These are phyloP conservation scores for Calonectria pseudoturangicola DNA, from an alignment of 2,329 filamentous ascomycete species.

Conservation along the genomic window DNA sequence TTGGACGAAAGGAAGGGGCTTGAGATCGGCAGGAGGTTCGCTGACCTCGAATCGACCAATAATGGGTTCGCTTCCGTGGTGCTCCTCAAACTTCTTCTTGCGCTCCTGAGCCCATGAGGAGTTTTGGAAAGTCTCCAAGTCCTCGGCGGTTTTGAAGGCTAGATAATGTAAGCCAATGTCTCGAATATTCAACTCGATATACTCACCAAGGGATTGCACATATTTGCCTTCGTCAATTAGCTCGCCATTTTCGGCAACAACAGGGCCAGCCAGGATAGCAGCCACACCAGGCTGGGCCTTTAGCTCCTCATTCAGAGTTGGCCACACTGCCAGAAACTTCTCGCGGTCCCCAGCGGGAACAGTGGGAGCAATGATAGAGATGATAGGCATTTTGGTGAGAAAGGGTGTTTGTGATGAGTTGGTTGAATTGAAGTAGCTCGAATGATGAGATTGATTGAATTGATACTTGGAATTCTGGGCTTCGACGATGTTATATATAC, in stretches of 20 bases:
- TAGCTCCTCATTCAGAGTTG: constrained; percentile 28
- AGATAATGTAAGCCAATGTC: neutral
- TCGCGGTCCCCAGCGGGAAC: constrained; percentile 36
- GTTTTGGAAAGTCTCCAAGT: constrained; percentile 21
- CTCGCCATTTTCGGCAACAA: constrained; percentile 34
- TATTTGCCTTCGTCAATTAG: constrained; percentile 33
- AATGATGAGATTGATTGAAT: neutral
- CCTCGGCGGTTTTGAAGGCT: constrained; percentile 33
- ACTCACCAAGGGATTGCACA: constrained; percentile 35
- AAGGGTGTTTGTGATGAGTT: neutral
- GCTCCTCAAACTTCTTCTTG: neutral
- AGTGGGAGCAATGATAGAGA: constrained; percentile 30
- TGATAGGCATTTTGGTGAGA: constrained; percentile 35
- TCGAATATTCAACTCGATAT: neutral
- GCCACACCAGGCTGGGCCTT: constrained; percentile 37
- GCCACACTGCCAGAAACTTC: constrained; percentile 35
- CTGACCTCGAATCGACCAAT: constrained; percentile 27
- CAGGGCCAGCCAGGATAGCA: constrained; percentile 20
- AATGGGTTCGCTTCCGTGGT: neutral
- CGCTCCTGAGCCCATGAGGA: constrained; percentile 32
- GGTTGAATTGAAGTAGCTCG: neutral
- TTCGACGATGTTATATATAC: neutral
- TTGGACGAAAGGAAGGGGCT: constrained; percentile 26
- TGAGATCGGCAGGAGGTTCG: constrained; percentile 15
- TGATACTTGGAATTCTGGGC: neutral